Evolutionary conservation across 768 basidiomycete species (phyloP).

Genomic region (Cytidiella melzeri): DNA sequence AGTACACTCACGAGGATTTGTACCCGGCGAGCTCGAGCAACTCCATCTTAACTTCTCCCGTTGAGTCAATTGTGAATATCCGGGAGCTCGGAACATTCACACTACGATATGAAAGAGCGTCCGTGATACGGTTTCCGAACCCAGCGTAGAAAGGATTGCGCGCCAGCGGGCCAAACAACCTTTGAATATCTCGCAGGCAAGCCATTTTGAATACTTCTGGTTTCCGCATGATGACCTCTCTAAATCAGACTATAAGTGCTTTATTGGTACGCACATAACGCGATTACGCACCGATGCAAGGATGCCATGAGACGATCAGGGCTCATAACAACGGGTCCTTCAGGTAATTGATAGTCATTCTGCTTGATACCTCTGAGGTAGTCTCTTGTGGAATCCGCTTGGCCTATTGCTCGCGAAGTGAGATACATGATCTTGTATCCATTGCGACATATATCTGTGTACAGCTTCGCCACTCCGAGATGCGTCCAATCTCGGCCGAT

Average conservation of each 20-base stretch:
- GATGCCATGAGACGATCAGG: slow-evolving; percentile 94
- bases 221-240: slow-evolving; percentile 98
- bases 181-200: slow-evolving; percentile 89
- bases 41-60: slow-evolving; percentile 95
- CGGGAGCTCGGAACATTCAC: slow-evolving; percentile 91
- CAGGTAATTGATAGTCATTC: slow-evolving; percentile 92
- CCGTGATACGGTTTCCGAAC: slow-evolving; percentile 97
- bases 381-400: slow-evolving; percentile 93
- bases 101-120: slow-evolving; percentile 94
- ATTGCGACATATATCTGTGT: slow-evolving; percentile 91
- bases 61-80: slow-evolving; percentile 95
- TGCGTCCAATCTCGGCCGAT: slow-evolving; percentile 99
- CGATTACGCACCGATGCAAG: slow-evolving; percentile 69
- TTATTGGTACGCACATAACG: too few species aligned
- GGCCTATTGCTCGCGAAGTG: slow-evolving; percentile 94
- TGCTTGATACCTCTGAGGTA: slow-evolving; percentile 95
- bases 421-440: slow-evolving; percentile 98
- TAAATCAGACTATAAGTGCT: slow-evolving; percentile 25
- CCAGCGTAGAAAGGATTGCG: slow-evolving; percentile 91
- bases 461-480: slow-evolving; percentile 92
- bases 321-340: slow-evolving; percentile 98
- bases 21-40: slow-evolving; percentile 94
- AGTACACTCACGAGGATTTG: slow-evolving; percentile 77
- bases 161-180: slow-evolving; percentile 71
- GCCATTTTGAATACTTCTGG: slow-evolving; percentile 99